Percentiles rank a stretch among this genome's conserved stretches.
Conservation (phyloP, 345 rosid species). For the Physaria fendleri region DNA sequence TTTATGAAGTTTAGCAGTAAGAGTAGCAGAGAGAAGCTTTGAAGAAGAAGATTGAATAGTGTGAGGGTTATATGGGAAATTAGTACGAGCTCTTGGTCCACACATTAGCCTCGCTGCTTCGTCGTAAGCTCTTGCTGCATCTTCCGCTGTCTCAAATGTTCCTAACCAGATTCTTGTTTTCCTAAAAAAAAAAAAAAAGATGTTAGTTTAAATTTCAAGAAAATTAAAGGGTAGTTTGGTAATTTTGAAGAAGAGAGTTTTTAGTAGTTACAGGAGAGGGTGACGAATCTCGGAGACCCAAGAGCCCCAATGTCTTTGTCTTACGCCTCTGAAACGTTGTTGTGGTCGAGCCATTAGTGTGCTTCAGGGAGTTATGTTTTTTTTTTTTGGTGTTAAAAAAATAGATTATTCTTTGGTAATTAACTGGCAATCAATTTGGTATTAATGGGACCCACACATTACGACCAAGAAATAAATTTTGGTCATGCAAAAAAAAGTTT, state of each 20-base stretch:
- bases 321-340: slow-evolving; percentile 90
- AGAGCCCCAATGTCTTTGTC: slow-evolving; percentile 99
- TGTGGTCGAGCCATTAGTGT: slow-evolving; percentile 84
- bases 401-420: slow-evolving; percentile 36
- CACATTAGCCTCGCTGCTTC: slow-evolving; percentile 99
- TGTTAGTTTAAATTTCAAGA: neutral
- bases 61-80: slow-evolving; percentile 79
- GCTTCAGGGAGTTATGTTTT: slow-evolving; percentile 16
- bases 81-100: slow-evolving; percentile 89
- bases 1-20: slow-evolving; percentile 81
- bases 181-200: too few species aligned
- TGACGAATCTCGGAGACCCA: slow-evolving; percentile 99
- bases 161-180: slow-evolving; percentile 98
- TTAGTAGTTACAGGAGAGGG: slow-evolving; percentile 89
- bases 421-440: slow-evolving; percentile 61
- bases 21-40: slow-evolving; percentile 82
- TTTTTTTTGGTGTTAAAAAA: too few species aligned
- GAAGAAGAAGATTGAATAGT: slow-evolving; percentile 63
- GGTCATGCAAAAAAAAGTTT: too few species aligned
- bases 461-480: too few species aligned
- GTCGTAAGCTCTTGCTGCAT: slow-evolving; percentile 91
- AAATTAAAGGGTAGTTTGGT: neutral
- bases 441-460: too few species aligned
- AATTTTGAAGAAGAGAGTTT: slow-evolving; percentile 27
- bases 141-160: slow-evolving; percentile 95